Percentiles rank a stretch among this genome's conserved stretches.
These are phyloP conservation scores for Pachysandra terminalis DNA, from an alignment of 164 flowering plant species.

Conservation along the genomic window DNA sequence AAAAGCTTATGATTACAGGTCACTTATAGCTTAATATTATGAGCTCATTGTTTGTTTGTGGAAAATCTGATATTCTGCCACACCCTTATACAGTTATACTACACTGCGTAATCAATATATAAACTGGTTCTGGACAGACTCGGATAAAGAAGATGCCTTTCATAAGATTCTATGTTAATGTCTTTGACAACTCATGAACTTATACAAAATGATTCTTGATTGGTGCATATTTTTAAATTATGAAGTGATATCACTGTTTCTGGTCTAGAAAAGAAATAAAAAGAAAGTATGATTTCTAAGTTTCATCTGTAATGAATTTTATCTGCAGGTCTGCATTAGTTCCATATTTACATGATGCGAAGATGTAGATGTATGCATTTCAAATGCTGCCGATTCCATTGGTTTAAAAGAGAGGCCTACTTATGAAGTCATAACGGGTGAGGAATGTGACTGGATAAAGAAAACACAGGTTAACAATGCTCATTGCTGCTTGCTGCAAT, in stretches of 20 bases:
- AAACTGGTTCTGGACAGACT: no score
- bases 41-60: no score
- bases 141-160: no score
- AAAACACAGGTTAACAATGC: constrained; percentile 49
- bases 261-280: background rate
- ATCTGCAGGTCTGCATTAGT: constrained; percentile 54
- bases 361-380: constrained; percentile 58
- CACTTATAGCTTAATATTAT: no score
- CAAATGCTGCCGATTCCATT: constrained; percentile 66
- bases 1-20: no score
- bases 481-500: background rate
- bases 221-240: background rate
- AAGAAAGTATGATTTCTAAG: background rate
- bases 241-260: background rate
- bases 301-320: background rate
- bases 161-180: background rate
- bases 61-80: no score
- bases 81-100: no score
- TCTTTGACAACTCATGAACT: background rate
- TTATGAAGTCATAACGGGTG: constrained; percentile 47
- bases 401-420: constrained; percentile 67
- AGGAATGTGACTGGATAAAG: constrained; percentile 66
- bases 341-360: constrained; percentile 53
- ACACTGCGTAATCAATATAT: no score
- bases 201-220: background rate